Base-by-base conservation (phyloP, 75 land plant genomes). In the Cupressus sempervirens region DNA sequence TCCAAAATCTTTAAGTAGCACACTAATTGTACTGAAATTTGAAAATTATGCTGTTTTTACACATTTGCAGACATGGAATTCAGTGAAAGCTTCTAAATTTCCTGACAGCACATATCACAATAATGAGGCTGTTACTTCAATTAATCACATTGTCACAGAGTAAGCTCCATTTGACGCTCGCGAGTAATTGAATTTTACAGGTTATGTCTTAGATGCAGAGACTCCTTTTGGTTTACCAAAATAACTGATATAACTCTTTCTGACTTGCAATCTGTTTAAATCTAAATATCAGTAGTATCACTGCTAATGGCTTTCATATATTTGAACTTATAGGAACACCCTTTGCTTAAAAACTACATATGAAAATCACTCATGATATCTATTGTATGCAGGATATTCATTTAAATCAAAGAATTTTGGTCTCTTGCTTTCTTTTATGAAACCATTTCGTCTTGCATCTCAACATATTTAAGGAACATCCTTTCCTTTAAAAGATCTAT, bases 231-330 rank as follows among this genome's bases (percentile, higher is more conserved):
- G 36, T 38, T 76, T 20, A 18, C 35, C 18, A 38, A 58, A 36
- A 76, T 4, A 76, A 76, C 18, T 36, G 26, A 38, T 36, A 38
- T 76, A 20, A 62, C 26, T 76, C 41, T 38, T 13, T 75, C 77
- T 38, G 77, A 75, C 18, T 75, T 16, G 6, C 43, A 18, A 38
- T 75, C 77, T 74, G 18, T 75, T 36, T 36, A 75, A 20, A 75
- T 75, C 41, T 75, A 16, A 77, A 29, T 77, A 77, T 77, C 74
- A 77, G 20, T 77, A 77, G 50, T 77, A 77, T 77, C 74, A 77
- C 23, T 77, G 81, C 32, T 77, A 23, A 77, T 76, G 40, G 14
- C 26, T 77, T 77, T 46, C 48, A 26, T 77, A 43, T 77, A 77
- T 77, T 2, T 26, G 40, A 40, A 40, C 11, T 26, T n/a, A n/a